Evolutionary conservation across 257 asterid species (phyloP).

Genomic region (Capsicum baccatum): DNA sequence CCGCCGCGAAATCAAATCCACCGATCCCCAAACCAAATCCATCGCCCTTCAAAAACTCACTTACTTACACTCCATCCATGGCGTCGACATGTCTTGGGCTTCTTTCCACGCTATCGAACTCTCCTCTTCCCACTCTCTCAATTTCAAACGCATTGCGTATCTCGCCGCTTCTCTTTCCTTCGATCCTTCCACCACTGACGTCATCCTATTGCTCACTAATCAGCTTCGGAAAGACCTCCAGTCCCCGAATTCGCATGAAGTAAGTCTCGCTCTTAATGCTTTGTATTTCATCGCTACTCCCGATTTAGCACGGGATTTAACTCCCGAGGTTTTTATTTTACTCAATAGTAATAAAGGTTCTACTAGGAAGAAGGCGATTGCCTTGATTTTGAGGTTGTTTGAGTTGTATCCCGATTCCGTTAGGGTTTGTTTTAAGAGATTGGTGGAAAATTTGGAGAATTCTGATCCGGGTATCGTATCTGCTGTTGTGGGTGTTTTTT

Average conservation of each 20-base stretch:
- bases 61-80: constrained; percentile 81
- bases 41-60: constrained; percentile 79
- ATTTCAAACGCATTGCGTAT: constrained; percentile 69
- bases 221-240: constrained; percentile 92
- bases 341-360: constrained; percentile 56
- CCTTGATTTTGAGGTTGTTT: constrained; percentile 66
- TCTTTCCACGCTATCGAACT: constrained; percentile 87
- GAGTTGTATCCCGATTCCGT: constrained; percentile 84
- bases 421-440: constrained; percentile 87
- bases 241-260: constrained; percentile 69
- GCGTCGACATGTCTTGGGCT: constrained; percentile 80
- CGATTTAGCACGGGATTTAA: constrained; percentile 86
- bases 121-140: constrained; percentile 67
- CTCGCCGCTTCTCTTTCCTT: constrained; percentile 79
- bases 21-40: constrained; percentile 74
- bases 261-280: constrained; percentile 74
- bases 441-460: constrained; percentile 80
- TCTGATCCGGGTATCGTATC: constrained; percentile 70
- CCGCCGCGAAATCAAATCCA: constrained; percentile 91
- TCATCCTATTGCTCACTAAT: constrained; percentile 86
- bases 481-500: constrained; percentile 82
- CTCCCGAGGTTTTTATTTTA: constrained; percentile 73
- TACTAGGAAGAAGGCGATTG: constrained; percentile 72
- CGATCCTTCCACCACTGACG: constrained; percentile 77
- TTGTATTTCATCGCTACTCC: constrained; percentile 67